Evolutionary conservation across 2,329 filamentous ascomycete species (phyloP).

Genomic region (Ophiostoma piceae): DNA sequence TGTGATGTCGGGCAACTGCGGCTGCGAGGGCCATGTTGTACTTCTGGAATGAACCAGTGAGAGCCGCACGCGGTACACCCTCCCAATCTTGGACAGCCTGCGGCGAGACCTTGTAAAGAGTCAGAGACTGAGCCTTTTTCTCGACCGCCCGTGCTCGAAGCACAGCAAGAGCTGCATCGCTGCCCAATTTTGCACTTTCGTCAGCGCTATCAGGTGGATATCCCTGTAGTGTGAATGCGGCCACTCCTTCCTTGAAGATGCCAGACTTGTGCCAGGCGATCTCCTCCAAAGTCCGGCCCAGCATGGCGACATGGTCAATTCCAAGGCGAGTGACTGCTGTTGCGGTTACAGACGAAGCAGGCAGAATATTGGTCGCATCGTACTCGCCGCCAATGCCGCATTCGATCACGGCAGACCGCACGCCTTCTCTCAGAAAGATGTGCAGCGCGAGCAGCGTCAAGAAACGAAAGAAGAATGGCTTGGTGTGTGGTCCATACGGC

Average conservation of each 20-base stretch:
- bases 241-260: conserved; percentile 57
- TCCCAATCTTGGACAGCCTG: conserved; percentile 44
- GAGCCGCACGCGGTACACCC: conserved; percentile 46
- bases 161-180: conserved; percentile 42
- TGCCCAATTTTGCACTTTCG: conserved; percentile 1
- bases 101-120: conserved; percentile 43
- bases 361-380: conserved; percentile 74
- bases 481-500: conserved; percentile 54
- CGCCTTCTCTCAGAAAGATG: conserved; percentile 68
- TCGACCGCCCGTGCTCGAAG: conserved; percentile 52
- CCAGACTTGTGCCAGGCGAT: conserved; percentile 73
- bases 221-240: conserved; percentile 49
- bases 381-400: conserved; percentile 76
- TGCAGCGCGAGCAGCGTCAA: conserved; percentile 85
- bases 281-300: conserved; percentile 58
- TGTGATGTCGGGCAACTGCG: conserved; percentile 30
- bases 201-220: background rate
- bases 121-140: conserved; percentile 42
- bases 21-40: conserved; percentile 49
- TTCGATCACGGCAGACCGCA: conserved; percentile 77
- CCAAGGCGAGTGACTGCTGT: conserved; percentile 49
- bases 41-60: conserved; percentile 47
- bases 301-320: conserved; percentile 60
- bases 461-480: conserved; percentile 90
- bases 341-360: conserved; percentile 25